Conservation (phyloP, 2,329 filamentous ascomycete genomes). For the Aspergillus sp. region DNA sequence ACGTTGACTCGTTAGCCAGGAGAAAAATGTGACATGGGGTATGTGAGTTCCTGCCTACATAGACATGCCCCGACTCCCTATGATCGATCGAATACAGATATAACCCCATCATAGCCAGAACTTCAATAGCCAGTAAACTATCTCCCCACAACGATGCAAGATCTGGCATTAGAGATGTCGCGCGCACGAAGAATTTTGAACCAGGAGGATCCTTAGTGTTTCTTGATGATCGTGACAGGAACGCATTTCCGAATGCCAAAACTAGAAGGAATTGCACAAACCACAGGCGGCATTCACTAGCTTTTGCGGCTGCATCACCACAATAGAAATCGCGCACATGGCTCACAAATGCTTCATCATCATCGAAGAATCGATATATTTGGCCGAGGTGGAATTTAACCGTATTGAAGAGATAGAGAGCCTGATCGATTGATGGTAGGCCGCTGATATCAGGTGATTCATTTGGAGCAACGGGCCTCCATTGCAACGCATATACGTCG, state of each 20-base stretch:
- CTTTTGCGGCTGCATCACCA: constrained; percentile 11
- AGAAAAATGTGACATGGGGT: too few relatives aligned
- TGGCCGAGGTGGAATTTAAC: constrained; percentile 15
- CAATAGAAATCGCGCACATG: constrained; percentile 25
- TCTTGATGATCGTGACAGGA: constrained; percentile 7
- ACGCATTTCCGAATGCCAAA: constrained; percentile 13
- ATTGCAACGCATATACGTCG: constrained; percentile 23
- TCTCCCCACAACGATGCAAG: constrained; percentile 31
- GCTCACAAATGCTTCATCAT: constrained; percentile 6
- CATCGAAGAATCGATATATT: constrained; percentile 10
- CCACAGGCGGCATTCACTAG: constrained; percentile 18
- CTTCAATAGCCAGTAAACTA: constrained; percentile 32
- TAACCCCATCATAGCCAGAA: constrained; percentile 31
- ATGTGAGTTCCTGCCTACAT: constrained; percentile 11
- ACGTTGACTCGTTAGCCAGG: not conserved
- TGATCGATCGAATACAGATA: constrained; percentile 36
- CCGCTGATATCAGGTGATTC: constrained; percentile 18
- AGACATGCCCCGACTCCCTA: constrained; percentile 29
- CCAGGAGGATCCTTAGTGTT: constrained; percentile 7
- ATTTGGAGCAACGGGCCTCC: constrained; percentile 2
- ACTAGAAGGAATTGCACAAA: constrained; percentile 14
- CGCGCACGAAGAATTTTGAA: constrained; percentile 8
- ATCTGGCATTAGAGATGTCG: constrained; percentile 33
- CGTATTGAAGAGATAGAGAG: constrained; percentile 12
- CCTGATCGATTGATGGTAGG: constrained; percentile 11